phyloP scores from a whole-genome alignment of 169 alveolate species.

The Cardiosporidium cionae region DNA sequence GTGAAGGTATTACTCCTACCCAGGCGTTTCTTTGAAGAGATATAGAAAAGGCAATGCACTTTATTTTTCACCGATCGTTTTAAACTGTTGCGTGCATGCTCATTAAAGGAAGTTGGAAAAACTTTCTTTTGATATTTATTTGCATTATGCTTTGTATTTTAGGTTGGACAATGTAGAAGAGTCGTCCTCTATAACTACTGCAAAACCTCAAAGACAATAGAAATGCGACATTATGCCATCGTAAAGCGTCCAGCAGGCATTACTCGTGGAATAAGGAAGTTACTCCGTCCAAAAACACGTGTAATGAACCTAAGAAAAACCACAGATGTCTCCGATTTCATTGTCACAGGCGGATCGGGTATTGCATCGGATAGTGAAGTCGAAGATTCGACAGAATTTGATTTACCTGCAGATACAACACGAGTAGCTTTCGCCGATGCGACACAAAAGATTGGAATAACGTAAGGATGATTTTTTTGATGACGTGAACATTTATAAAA shows the following conservation, averaged over 20 bases:
- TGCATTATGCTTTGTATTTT: too few species aligned
- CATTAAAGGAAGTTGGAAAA: too few species aligned
- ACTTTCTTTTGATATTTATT: too few species aligned
- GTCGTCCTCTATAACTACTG: conserved; percentile 18
- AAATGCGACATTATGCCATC: conserved; percentile 36
- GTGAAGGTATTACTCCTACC: too few species aligned
- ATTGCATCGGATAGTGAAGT: neutral
- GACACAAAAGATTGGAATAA: neutral
- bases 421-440: neutral
- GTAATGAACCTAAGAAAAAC: neutral
- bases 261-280: conserved; percentile 23
- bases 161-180: conserved; percentile 29
- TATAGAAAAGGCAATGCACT: too few species aligned
- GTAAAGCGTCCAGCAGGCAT: conserved; percentile 37
- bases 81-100: too few species aligned
- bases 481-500: too few species aligned
- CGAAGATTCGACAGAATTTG: neutral
- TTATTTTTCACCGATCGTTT: too few species aligned
- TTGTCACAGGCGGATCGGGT: conserved; percentile 2
- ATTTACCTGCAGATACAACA: neutral
- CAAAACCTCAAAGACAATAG: conserved; percentile 9
- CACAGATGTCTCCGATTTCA: neutral
- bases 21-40: too few species aligned
- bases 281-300: neutral
- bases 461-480: neutral